Evolutionary conservation across 306 rosid species (phyloP).

Genomic region (Cucumis cinereus): DNA sequence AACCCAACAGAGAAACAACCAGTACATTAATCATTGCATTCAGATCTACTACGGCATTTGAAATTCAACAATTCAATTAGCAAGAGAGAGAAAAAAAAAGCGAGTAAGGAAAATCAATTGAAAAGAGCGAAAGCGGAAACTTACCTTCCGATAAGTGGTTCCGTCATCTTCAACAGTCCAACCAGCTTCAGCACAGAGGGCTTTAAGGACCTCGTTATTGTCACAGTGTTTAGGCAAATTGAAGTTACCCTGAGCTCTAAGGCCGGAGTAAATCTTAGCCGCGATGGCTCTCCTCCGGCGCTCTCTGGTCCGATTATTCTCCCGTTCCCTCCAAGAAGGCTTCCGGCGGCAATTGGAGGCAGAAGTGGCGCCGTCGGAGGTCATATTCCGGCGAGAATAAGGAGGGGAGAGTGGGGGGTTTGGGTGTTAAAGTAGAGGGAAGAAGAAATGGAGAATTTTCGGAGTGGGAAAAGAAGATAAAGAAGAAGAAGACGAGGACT

Average conservation of each 20-base stretch:
- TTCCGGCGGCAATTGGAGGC: constrained; percentile 44
- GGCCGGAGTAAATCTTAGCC: constrained; percentile 63
- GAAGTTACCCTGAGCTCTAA: constrained; percentile 73
- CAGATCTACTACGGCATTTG: not conserved
- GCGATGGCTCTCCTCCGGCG: constrained; percentile 68
- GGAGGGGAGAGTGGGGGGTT: not conserved
- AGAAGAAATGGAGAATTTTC: constrained; percentile 2
- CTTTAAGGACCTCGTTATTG: constrained; percentile 74
- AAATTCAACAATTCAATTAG: not conserved
- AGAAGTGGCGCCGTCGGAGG: constrained; percentile 76
- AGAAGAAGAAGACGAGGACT: not conserved
- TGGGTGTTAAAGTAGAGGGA: not conserved
- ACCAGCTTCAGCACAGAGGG: constrained; percentile 78
- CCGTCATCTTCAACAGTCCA: constrained; percentile 91
- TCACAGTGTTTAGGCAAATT: constrained; percentile 80
- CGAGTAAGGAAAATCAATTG: not conserved
- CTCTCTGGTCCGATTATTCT: constrained; percentile 75
- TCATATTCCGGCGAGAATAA: constrained; percentile 36
- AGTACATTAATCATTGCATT: not conserved
- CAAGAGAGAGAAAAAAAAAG: not conserved
- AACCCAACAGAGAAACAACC: not conserved
- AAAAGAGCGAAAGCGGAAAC: not conserved
- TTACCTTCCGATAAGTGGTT: constrained; percentile 75
- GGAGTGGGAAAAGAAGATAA: not conserved
- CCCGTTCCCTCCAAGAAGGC: constrained; percentile 91